These are phyloP conservation scores for Saccharomycopsis javanensis DNA, from an alignment of 805 yeast species.

Conservation along the genomic window DNA sequence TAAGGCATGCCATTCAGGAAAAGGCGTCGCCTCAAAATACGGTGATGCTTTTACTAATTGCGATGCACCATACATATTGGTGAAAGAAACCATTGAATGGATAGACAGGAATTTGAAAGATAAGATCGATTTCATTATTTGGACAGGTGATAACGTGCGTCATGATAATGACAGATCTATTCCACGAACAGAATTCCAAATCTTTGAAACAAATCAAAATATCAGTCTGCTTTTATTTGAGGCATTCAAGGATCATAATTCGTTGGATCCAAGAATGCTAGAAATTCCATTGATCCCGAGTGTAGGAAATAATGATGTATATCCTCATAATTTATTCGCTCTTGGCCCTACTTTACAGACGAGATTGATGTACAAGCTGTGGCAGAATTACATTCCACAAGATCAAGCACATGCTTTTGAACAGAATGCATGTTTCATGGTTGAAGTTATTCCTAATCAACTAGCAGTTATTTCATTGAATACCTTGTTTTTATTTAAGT, in stretches of 20 bases:
- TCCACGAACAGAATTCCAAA: slow-evolving; percentile 68
- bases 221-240: slow-evolving; percentile 45
- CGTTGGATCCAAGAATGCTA: slow-evolving; percentile 34
- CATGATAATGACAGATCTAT: slow-evolving; percentile 69
- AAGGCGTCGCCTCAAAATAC: slow-evolving; percentile 49
- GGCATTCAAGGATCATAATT: slow-evolving; percentile 38
- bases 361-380: slow-evolving; percentile 60
- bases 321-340: slow-evolving; percentile 77
- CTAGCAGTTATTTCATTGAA: slow-evolving; percentile 73
- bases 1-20: slow-evolving; percentile 45
- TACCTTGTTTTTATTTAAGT: slow-evolving; percentile 62
- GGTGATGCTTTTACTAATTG: slow-evolving; percentile 75
- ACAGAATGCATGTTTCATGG: slow-evolving; percentile 64
- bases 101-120: slow-evolving; percentile 52
- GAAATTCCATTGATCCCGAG: slow-evolving; percentile 53
- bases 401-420: slow-evolving; percentile 68
- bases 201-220: slow-evolving; percentile 55
- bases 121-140: slow-evolving; percentile 73
- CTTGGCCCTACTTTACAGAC: slow-evolving; percentile 88
- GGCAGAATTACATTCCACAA: slow-evolving; percentile 68
- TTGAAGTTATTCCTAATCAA: slow-evolving; percentile 70
- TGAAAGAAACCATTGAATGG: slow-evolving; percentile 60
- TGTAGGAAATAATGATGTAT: slow-evolving; percentile 81
- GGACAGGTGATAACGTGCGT: slow-evolving; percentile 87
- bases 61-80: slow-evolving; percentile 58